A percentile compares a stretch with the other conserved stretches of the same genome.
These are phyloP conservation scores for Asterochloris erici DNA, from an alignment of 139 green algal genomes.

Conservation along the genomic window DNA sequence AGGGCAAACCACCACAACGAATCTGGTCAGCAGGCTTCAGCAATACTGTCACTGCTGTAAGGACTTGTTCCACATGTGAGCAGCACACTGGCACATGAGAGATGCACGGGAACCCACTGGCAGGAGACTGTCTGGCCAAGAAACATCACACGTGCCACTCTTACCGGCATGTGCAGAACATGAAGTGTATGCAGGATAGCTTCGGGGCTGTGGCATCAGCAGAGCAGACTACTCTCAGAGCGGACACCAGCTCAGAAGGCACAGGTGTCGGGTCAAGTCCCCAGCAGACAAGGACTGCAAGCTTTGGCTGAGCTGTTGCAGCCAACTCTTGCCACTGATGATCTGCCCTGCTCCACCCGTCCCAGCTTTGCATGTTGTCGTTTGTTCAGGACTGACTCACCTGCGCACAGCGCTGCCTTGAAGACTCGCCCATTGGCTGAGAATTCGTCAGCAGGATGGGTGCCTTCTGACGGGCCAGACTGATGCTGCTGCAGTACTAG, in stretches of 20 bases:
- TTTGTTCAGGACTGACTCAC: not conserved
- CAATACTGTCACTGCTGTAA: too few species aligned
- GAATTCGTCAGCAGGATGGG: constrained; percentile 10
- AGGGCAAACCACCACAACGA: too few species aligned
- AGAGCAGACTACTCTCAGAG: not conserved
- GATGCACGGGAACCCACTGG: too few species aligned
- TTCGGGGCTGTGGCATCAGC: not conserved
- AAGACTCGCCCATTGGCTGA: constrained; percentile 55
- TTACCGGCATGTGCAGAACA: too few species aligned
- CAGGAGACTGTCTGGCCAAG: too few species aligned
- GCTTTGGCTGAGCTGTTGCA: not conserved
- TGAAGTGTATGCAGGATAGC: too few species aligned
- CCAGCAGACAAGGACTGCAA: not conserved
- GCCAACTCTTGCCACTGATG: not conserved
- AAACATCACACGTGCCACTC: too few species aligned
- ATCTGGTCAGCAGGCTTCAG: too few species aligned
- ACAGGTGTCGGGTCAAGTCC: not conserved
- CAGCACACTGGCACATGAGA: too few species aligned
- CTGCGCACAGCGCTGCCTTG: constrained; percentile 53
- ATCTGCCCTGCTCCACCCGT: not conserved
- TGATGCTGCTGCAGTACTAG: not conserved
- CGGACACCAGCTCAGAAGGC: not conserved
- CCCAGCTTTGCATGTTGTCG: not conserved
- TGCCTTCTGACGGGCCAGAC: not conserved
- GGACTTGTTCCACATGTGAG: too few species aligned